Conservation (phyloP, 108 stramenopile species). For the Fragilaria radians region DNA sequence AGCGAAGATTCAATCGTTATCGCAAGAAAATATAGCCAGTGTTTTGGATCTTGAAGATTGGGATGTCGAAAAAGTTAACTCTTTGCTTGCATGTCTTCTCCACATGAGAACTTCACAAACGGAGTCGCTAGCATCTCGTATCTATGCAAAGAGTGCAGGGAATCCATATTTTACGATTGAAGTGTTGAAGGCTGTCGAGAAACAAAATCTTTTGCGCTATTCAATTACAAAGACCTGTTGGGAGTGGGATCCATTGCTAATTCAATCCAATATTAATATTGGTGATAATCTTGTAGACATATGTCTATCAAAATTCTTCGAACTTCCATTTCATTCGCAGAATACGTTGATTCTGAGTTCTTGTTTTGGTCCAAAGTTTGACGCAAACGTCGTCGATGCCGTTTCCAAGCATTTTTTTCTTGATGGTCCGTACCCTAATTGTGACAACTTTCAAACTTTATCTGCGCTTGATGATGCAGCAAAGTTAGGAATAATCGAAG, state of each 20-base stretch:
- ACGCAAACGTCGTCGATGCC: not conserved
- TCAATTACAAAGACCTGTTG: conserved; percentile 5
- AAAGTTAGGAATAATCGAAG: not conserved
- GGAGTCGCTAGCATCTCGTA: not conserved
- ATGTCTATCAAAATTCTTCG: not conserved
- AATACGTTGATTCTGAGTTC: not conserved
- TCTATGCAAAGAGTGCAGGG: not conserved
- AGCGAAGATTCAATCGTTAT: not conserved
- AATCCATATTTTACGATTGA: not conserved
- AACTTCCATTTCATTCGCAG: not conserved
- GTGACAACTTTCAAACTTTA: not conserved
- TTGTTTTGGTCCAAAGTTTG: conserved; percentile 1
- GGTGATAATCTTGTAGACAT: not conserved
- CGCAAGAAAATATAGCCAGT: not conserved
- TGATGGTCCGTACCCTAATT: not conserved
- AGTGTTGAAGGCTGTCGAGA: not conserved
- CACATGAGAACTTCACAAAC: not conserved
- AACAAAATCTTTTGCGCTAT: not conserved
- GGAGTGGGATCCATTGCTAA: not conserved
- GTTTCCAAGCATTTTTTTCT: conserved; percentile 11
- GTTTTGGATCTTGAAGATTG: not conserved
- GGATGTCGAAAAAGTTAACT: conserved; percentile 4
- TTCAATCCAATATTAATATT: not conserved
- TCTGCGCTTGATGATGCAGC: not conserved
- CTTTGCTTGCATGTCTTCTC: not conserved